Base-by-base conservation (phyloP, 495 filamentous ascomycete genomes). In the Chaetomium tenue region DNA sequence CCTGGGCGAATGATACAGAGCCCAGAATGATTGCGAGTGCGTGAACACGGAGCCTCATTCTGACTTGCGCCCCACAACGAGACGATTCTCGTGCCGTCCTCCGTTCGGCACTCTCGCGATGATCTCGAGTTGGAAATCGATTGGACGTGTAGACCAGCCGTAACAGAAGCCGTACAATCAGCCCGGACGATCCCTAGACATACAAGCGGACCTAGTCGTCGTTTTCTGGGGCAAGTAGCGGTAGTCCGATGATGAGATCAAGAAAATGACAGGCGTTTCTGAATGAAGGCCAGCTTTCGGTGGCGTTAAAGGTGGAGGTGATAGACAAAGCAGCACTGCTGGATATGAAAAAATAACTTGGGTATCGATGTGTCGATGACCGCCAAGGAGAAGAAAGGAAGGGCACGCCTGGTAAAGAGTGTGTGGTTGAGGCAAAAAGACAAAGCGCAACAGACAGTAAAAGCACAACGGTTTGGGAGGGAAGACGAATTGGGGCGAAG, bases 1-100 rank as follows among this genome's bases (percentile, higher is more conserved):
- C 79, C 76, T 78, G 74, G 37, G 72, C 72, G 53, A 78, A 67
- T 59, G 79, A 76, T 58, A 76, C 30, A 25, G 69, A 72, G 72
- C 72, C 68, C 65, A 79, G 66, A 51, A 74, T 54, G 59, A 77
- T 66, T 46, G 76, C 58, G 42, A 78, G 53, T 37, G 70, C 66
- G 18, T 69, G 63, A 54, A 69, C 64, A 66, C 75, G 66, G 30
- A 60, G 65, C 68, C 72, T 77, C 79, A 81, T 81, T 71, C 60
- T 77, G 72, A 68, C 64, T 56, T 61, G 22, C 51, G 23, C 23
- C 46, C 40, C 26, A 37, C 33, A 61, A 59, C 8, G 13, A 25
- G 6, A 15, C 33, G 33, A 4, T 53, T 26, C 22, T 16, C 5
- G 20, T 8, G 33, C 6, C 2, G 20, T 28, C 7, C 16, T 42